These are phyloP conservation scores for Pseudomicrostroma phylloplanum DNA, from an alignment of 1,284 basidiomycete genomes.

Conservation along the genomic window DNA sequence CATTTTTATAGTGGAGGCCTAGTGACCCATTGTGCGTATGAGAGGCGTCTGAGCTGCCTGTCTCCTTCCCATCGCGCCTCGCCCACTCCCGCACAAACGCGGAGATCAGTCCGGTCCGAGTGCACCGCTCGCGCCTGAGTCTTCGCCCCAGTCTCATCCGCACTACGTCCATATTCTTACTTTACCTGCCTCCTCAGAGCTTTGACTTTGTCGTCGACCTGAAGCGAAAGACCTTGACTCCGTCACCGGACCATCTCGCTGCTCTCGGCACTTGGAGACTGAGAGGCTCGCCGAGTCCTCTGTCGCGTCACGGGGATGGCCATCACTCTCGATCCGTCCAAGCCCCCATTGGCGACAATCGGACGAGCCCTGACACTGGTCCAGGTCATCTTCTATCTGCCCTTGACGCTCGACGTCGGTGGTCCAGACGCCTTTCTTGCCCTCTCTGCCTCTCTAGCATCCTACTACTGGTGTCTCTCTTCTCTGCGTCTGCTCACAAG, in stretches of 20 bases:
- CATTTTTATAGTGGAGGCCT: too few relatives aligned
- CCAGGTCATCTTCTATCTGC: slow-evolving; percentile 48
- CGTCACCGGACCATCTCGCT: too few relatives aligned
- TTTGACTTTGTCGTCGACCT: too few relatives aligned
- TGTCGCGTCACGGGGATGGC: too few relatives aligned
- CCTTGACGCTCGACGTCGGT: slow-evolving; percentile 46
- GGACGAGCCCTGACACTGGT: slow-evolving; percentile 36
- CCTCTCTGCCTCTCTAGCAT: slow-evolving; percentile 44
- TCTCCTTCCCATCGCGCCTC: not conserved
- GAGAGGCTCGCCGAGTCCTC: too few relatives aligned
- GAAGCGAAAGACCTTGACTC: too few relatives aligned
- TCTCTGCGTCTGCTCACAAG: slow-evolving; percentile 33
- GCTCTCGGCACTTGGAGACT: not conserved
- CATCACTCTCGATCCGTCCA: slow-evolving; percentile 1
- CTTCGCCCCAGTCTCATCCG: too few relatives aligned
- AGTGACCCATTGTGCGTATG: too few relatives aligned
- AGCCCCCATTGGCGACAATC: slow-evolving; percentile 18
- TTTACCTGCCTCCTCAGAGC: too few relatives aligned
- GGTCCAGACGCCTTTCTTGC: slow-evolving; percentile 46
- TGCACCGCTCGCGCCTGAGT: too few relatives aligned
- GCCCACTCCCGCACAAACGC: not conserved
- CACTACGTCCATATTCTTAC: too few relatives aligned
- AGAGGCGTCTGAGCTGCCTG: not conserved
- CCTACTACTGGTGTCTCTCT: slow-evolving; percentile 42
- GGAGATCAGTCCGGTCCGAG: too few relatives aligned